Evolutionary conservation across 495 filamentous ascomycete species (phyloP), one percentile per base, ranked within the genome.

Genomic region (Podospora fimiseda): DNA sequence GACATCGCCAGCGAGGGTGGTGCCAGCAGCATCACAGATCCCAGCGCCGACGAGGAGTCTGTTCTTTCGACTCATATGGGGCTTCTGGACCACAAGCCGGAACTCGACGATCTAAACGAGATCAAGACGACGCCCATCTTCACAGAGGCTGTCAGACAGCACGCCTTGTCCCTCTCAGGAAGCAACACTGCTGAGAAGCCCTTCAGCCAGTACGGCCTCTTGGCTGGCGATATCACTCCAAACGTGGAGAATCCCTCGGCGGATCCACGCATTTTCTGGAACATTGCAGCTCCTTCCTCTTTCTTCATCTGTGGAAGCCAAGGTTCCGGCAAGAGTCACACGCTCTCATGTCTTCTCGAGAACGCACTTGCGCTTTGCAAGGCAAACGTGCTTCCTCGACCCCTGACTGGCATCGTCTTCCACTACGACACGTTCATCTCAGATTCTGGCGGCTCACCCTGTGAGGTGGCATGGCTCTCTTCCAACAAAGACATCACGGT

Each of bases 261-360:
- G 7, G 81, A 85, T 50, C 70, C 74, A 0, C 71, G 81, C 1
- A 55, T 89, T 1, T 80, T 82, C 42, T 75, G 85, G 60, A 91
- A 91, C 60, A 75, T 84, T 2, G 74, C 83, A 7, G 71, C 78
- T 0, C 86, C 87, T 1, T 86, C 78, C 6, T 85, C 81, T 33
- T 75, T 77, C 0, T 90, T 90, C 63, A 85, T 92, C 43, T 92
- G 87, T 55, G 87, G 87, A 5, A 79, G 78, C 43, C 87, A 90
- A 62, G 87, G 86, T 0, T 84, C 81, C 42, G 88, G 87, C 1
- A 92, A 90, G 70, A 85, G 80, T 40, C 84, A 90, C 58, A 88
- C 84, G 0, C 63, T 88, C 13, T 80, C 84, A 0, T 88, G 84
- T 59, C 67, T 92, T 20, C 70, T 89, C 5, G 85, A 89, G 61